These are phyloP conservation scores for Pilobolus umbonatus DNA, from an alignment of 192 early-diverging fungal species.

Conservation along the genomic window DNA sequence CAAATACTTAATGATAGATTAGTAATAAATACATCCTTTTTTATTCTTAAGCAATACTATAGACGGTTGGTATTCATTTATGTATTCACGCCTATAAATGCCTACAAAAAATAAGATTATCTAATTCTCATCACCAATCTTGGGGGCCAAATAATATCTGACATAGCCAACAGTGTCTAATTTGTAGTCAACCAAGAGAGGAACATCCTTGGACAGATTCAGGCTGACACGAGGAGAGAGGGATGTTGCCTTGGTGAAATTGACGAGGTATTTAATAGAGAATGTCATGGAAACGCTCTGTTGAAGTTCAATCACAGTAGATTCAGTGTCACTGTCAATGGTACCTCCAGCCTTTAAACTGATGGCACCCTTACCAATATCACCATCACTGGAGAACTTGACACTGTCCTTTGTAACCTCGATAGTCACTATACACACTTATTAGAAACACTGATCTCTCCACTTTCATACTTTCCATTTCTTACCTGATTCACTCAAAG, in stretches of 20 bases:
- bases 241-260: conserved; percentile 95
- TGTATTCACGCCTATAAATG: too few species aligned
- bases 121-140: conserved; percentile 21
- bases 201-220: conserved; percentile 81
- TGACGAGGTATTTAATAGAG: conserved; percentile 89
- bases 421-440: conserved; percentile 60
- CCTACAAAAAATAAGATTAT: too few species aligned
- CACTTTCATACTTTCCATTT: not conserved
- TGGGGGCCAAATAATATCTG: conserved; percentile 75
- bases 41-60: too few species aligned
- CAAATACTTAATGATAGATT: too few species aligned
- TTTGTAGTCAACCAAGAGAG: conserved; percentile 92
- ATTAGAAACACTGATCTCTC: not conserved
- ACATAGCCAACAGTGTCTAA: conserved; percentile 86
- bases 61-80: too few species aligned
- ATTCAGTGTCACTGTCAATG: conserved; percentile 61
- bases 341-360: conserved; percentile 68
- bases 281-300: conserved; percentile 81
- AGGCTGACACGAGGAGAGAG: conserved; percentile 73
- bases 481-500: conserved; percentile 79
- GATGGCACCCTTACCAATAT: conserved; percentile 81
- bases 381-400: conserved; percentile 84
- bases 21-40: too few species aligned
- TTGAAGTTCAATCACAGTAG: conserved; percentile 76
- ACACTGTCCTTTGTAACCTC: conserved; percentile 92